Conservation (phyloP, 2,329 filamentous ascomycete genomes). For the Pestalotiopsis sp. region DNA sequence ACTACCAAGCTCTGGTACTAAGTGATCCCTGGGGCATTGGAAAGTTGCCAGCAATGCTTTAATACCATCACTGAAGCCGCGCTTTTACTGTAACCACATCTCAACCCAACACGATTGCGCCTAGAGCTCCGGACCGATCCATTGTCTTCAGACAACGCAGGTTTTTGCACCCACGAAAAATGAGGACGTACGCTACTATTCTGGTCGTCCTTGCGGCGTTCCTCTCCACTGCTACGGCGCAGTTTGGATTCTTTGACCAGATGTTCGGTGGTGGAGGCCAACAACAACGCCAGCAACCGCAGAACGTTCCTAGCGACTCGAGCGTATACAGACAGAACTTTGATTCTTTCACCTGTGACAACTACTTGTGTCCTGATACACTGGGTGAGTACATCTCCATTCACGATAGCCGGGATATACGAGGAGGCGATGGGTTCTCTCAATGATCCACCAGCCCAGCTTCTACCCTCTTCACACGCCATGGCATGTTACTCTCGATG, state of each 20-base stretch:
- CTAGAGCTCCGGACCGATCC: not conserved
- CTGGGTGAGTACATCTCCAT: slow-evolving; percentile 49
- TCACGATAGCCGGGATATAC: not conserved
- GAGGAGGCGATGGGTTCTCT: not conserved
- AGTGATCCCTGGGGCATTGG: not conserved
- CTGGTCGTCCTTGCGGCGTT: slow-evolving; percentile 61
- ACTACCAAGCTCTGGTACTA: not conserved
- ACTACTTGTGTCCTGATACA: slow-evolving; percentile 93
- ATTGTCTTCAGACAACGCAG: not conserved
- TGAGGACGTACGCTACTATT: not conserved
- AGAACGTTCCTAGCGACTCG: slow-evolving; percentile 85
- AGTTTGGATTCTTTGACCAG: slow-evolving; percentile 98
- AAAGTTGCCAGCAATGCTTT: not conserved
- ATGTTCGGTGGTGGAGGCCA: slow-evolving; percentile 71
- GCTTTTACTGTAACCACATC: not conserved
- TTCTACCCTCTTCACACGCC: not conserved
- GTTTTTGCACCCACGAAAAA: not conserved
- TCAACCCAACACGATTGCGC: not conserved
- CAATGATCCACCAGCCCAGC: not conserved
- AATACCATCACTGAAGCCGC: not conserved
- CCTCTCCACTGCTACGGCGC: slow-evolving; percentile 63
- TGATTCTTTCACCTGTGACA: slow-evolving; percentile 76
- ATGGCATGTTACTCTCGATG: not conserved
- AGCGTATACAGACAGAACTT: slow-evolving; percentile 63
- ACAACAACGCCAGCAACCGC: slow-evolving; percentile 58